Percentiles rank a stretch among this genome's conserved stretches.
Conservation (phyloP, 1,284 basidiomycete species). For the Leccinum griseonigrum region DNA sequence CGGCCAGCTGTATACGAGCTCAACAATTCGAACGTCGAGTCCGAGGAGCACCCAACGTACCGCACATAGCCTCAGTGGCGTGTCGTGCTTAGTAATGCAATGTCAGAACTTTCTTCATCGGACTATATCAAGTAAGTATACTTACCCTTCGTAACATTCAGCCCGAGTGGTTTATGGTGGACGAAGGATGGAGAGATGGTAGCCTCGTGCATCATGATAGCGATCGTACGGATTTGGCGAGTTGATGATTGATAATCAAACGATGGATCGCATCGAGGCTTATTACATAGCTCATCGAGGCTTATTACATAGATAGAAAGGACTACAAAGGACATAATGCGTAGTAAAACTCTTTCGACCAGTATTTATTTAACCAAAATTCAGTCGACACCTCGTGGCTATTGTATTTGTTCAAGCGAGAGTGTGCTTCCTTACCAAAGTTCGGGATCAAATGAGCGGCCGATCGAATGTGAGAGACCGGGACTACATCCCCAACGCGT, state of each 20-base stretch:
- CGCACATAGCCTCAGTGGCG: not conserved
- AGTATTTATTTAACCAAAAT: not conserved
- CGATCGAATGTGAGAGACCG: not conserved
- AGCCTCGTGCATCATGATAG: no score
- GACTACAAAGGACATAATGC: not conserved
- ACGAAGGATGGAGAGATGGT: no score
- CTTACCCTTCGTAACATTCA: no score
- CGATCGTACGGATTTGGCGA: no score
- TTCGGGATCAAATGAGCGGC: not conserved
- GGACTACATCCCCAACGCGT: not conserved
- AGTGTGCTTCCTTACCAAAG: not conserved
- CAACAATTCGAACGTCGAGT: not conserved
- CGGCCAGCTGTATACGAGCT: not conserved
- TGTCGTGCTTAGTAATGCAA: constrained; percentile 1
- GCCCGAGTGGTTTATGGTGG: not conserved
- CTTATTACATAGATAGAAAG: no score
- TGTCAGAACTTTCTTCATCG: not conserved
- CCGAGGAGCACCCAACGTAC: not conserved
- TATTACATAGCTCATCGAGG: not conserved
- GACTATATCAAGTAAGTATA: no score
- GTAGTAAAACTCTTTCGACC: not conserved
- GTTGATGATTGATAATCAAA: no score
- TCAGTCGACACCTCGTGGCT: not conserved
- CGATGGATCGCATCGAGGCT: not conserved
- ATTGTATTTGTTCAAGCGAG: not conserved